These are phyloP conservation scores for Pholiota microspora DNA, from an alignment of 768 basidiomycete species.

Conservation along the genomic window DNA sequence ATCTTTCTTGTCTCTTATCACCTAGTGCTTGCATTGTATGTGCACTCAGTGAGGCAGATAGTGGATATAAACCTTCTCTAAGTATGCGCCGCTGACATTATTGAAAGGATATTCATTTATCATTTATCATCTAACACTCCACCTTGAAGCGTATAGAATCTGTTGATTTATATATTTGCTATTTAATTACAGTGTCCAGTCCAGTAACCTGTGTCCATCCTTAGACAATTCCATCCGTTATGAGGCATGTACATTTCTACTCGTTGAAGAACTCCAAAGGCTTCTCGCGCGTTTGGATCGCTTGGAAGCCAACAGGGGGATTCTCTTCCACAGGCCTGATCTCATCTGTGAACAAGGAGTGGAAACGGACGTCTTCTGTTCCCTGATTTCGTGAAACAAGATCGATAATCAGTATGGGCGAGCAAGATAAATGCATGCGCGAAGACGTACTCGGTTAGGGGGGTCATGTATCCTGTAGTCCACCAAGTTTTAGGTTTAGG, in stretches of 20 bases:
- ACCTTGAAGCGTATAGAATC: too few species aligned
- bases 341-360: slow-evolving; percentile 69
- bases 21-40: too few species aligned
- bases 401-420: not conserved
- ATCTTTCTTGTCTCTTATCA: not conserved
- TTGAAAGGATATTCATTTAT: too few species aligned
- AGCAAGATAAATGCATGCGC: not conserved
- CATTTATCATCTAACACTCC: too few species aligned
- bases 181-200: not conserved
- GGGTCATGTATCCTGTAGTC: slow-evolving; percentile 67
- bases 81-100: too few species aligned
- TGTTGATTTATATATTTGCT: not conserved
- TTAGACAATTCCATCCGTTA: not conserved
- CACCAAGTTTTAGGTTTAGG: not conserved
- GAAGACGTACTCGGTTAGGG: slow-evolving; percentile 55
- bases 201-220: not conserved
- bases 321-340: slow-evolving; percentile 43
- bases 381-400: slow-evolving; percentile 40
- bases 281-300: slow-evolving; percentile 56
- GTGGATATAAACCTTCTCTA: too few species aligned
- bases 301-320: slow-evolving; percentile 57
- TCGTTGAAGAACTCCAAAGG: slow-evolving; percentile 74
- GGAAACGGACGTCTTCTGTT: slow-evolving; percentile 62
- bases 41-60: too few species aligned
- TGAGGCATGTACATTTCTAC: slow-evolving; percentile 27